These are phyloP conservation scores for Tetradesmus lagerheimii DNA, from an alignment of 139 green algal species.

Conservation along the genomic window DNA sequence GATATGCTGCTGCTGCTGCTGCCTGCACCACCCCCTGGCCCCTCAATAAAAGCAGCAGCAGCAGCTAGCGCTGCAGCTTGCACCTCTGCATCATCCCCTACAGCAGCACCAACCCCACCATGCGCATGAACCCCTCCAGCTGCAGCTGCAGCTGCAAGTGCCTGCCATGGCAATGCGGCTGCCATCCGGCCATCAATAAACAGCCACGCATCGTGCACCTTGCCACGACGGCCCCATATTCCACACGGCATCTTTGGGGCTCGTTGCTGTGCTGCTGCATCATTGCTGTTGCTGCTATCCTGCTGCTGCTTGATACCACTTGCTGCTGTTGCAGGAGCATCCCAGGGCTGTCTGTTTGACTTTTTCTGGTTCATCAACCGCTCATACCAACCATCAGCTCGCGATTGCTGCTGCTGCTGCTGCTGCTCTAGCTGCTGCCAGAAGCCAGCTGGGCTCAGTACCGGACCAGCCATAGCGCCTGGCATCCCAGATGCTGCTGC, in stretches of 20 bases:
- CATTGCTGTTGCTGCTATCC: background rate
- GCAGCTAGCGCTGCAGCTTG: background rate
- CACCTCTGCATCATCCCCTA: background rate
- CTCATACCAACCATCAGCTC: conserved; percentile 15
- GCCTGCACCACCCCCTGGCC: background rate
- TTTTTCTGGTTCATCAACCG: background rate
- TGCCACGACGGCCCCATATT: background rate
- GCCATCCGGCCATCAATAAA: conserved; percentile 7
- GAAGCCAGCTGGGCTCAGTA: background rate
- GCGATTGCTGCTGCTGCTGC: background rate
- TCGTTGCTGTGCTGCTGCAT: background rate
- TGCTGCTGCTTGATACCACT: conserved; percentile 14
- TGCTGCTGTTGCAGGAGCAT: background rate
- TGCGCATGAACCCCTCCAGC: background rate
- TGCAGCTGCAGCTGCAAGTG: conserved; percentile 18
- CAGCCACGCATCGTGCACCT: conserved; percentile 25
- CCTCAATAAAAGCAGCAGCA: background rate
- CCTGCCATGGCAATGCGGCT: conserved; percentile 27
- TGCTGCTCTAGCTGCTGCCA: background rate
- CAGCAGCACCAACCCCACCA: background rate
- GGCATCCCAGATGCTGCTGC: conserved; percentile 20
- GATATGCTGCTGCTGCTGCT: background rate
- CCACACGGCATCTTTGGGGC: background rate
- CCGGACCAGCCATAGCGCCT: background rate
- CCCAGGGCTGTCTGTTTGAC: conserved; percentile 29